Evolutionary conservation across 495 filamentous ascomycete genomes (phyloP).

Genomic region (Aspergillus carlsbadensis): DNA sequence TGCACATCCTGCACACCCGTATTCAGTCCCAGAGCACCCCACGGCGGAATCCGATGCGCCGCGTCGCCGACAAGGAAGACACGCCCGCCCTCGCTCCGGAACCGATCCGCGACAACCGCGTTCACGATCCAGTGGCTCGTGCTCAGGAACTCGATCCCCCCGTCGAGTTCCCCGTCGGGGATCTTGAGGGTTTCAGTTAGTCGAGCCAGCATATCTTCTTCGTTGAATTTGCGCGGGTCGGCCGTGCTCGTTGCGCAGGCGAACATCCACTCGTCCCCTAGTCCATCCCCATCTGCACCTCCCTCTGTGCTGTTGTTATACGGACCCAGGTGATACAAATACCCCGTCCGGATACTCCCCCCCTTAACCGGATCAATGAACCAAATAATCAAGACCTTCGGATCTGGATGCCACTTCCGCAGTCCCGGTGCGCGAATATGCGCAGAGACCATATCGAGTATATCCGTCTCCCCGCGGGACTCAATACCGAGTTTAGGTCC

Average conservation of each 20-base stretch:
- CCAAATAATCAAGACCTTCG: neutral
- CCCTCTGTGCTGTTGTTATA: too few species aligned
- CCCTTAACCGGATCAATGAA: neutral
- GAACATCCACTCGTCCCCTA: neutral
- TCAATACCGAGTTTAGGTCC: constrained; percentile 15
- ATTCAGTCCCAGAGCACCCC: constrained; percentile 52
- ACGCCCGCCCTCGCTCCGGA: constrained; percentile 5
- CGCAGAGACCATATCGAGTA: constrained; percentile 3
- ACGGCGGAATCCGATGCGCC: constrained; percentile 48
- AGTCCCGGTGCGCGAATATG: neutral
- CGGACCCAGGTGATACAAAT: neutral
- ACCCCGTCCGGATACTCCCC: neutral
- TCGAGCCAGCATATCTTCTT: neutral
- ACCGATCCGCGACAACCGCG: neutral
- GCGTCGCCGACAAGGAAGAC: constrained; percentile 54
- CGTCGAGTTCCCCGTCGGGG: neutral
- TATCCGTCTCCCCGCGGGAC: constrained; percentile 8
- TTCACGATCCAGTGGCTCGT: constrained; percentile 1
- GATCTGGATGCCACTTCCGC: too few species aligned
- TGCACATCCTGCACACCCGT: constrained; percentile 49
- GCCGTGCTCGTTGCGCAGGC: neutral
- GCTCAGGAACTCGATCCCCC: neutral
- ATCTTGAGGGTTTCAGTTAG: neutral
- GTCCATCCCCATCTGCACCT: neutral
- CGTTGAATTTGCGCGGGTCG: neutral